Evolutionary conservation across 306 rosid genomes (phyloP), one percentile per base, ranked within the genome.

Genomic region (Mucuna pruriens): DNA sequence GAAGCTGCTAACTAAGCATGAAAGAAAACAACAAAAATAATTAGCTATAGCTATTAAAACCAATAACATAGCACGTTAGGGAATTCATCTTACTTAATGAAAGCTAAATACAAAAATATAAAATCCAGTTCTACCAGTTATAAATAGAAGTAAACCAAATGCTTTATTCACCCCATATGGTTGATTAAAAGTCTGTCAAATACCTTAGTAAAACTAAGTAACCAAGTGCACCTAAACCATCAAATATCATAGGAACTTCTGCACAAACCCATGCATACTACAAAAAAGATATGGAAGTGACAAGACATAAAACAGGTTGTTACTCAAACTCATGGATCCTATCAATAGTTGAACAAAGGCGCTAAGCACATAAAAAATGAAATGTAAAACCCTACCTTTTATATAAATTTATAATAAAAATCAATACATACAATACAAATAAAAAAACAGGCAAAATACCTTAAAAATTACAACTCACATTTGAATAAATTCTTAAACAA

Each of bases 71-170:
- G 45, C 36, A 70, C 38, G 9, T 16, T 31, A 31, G 54, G 64
- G 45, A 33, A 58, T 19, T 33, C 44, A 20, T 80, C 62, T 79
- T 19, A 17, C 16, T 26, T 6, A 23, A 52, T 15, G 44, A 71
- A 51, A 55, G 49, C 31, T 42, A 29, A 29, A 11, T 11, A 57
- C 16, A n/a, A 9, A 39, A 39, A 36, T 57, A 69, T 5, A 19
- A 57, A 51, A 19, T 20, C 71, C 49, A 57, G 62, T 12, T 44
- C 48, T 45, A 45, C 71, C 44, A 25, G 39, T 33, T 31, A 9
- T n/a, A 72, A 4, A 45, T 42, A 63, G 49, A 45, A 84, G 40
- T 42, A 40, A 62, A 64, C 48, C 38, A 49, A 52, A 71, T 2
- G 34, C 71, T 16, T 71, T 16, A n/a, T 69, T 76, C 64, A 67